Evolutionary conservation across 805 yeast genomes (phyloP).

Genomic region (Novakomyces olei): DNA sequence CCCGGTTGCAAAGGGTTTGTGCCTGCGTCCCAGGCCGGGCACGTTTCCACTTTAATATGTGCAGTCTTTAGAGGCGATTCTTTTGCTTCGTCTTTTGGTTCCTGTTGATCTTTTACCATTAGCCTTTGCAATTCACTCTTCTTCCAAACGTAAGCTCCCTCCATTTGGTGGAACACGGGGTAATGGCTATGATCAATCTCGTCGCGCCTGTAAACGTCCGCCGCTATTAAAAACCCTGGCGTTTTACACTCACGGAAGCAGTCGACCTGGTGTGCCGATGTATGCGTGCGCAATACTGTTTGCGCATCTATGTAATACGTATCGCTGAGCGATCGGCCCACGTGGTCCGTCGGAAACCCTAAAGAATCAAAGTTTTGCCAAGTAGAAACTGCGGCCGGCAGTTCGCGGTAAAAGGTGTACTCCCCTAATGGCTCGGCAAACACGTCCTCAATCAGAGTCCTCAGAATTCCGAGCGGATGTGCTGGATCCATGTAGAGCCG

Average conservation of each 20-base stretch:
- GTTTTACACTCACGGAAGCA: slow-evolving; percentile 34
- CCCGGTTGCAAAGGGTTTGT: slow-evolving; percentile 59
- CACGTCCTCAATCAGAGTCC: slow-evolving; percentile 47
- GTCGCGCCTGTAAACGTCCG: slow-evolving; percentile 89
- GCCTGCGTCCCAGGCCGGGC: slow-evolving; percentile 25
- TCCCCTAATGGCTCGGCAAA: slow-evolving; percentile 7
- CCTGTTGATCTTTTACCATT: slow-evolving; percentile 36
- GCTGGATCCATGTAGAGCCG: slow-evolving; percentile 47
- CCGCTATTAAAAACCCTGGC: slow-evolving; percentile 79
- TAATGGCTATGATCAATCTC: slow-evolving; percentile 90
- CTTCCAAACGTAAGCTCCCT: slow-evolving; percentile 80
- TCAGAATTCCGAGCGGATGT: slow-evolving; percentile 80
- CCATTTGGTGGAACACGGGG: slow-evolving; percentile 95
- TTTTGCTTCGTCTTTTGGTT: not conserved
- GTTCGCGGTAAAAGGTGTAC: slow-evolving; percentile 56
- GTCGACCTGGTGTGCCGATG: slow-evolving; percentile 77
- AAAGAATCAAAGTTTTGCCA: slow-evolving; percentile 75
- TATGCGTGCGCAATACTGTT: slow-evolving; percentile 67
- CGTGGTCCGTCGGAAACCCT: slow-evolving; percentile 81
- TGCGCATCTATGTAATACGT: slow-evolving; percentile 70
- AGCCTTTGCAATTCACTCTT: slow-evolving; percentile 24
- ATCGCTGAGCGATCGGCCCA: slow-evolving; percentile 79
- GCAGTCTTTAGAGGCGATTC: not conserved
- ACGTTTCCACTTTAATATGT: slow-evolving; percentile 28
- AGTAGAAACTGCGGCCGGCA: slow-evolving; percentile 62